Evolutionary conservation across 2,329 filamentous ascomycete species (phyloP).

Genomic region (Ophiostoma ips): DNA sequence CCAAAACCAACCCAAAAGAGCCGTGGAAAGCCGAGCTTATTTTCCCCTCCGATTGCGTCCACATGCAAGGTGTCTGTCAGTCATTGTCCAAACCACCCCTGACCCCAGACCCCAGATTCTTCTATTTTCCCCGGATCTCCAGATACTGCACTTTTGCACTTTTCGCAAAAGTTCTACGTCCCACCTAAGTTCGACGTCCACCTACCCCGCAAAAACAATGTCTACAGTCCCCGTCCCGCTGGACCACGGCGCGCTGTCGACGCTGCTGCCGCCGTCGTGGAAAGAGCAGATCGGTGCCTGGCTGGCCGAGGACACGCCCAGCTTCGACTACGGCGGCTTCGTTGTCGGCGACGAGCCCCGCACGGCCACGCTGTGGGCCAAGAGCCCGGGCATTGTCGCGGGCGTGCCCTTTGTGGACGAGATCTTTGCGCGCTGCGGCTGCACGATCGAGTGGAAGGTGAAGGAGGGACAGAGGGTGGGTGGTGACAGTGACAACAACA

Average conservation of each 20-base stretch:
- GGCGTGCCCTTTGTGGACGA: constrained; percentile 93
- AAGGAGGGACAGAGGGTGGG: constrained; percentile 59
- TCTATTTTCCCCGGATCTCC: no score
- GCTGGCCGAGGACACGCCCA: constrained; percentile 93
- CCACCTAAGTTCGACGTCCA: no score
- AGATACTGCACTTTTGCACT: no score
- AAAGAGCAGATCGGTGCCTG: constrained; percentile 67
- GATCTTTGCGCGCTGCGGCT: constrained; percentile 79
- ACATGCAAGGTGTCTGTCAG: no score
- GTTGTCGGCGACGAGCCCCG: constrained; percentile 65
- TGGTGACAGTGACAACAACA: constrained; percentile 8
- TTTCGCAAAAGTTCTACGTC: background rate
- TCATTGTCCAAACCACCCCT: no score
- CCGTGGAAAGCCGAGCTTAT: no score
- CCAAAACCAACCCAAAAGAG: no score
- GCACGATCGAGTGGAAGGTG: constrained; percentile 80
- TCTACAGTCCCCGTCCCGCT: constrained; percentile 9
- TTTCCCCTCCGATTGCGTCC: no score
- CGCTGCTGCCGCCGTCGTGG: constrained; percentile 76
- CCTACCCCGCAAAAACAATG: no score
- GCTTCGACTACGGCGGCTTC: constrained; percentile 93
- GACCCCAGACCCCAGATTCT: no score
- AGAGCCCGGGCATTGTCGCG: constrained; percentile 67
- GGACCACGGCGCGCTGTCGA: constrained; percentile 30
- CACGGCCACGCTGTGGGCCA: constrained; percentile 53